A percentile compares a stretch with the other conserved stretches of the same genome.
Conservation (phyloP, 768 basidiomycete species). For the Tylopilus plumbeoviolaceoides region DNA sequence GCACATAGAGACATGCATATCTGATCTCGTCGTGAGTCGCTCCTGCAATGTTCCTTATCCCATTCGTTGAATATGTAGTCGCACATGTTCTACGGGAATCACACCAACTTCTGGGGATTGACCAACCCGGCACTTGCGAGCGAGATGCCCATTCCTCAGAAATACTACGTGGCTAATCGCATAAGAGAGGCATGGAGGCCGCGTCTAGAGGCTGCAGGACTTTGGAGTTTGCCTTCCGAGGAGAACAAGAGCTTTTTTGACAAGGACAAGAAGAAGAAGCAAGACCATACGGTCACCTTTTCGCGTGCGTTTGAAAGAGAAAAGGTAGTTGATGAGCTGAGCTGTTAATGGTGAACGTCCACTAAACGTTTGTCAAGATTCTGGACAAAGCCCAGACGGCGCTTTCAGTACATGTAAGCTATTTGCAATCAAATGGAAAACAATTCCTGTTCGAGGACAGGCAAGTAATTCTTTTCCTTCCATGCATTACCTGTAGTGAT, state of each 20-base stretch:
- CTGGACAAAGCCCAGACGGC: conserved; percentile 52
- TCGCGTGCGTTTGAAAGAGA: conserved; percentile 60
- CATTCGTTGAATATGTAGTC: conserved; percentile 39
- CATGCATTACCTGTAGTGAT: background rate
- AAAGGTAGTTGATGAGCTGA: conserved; percentile 36
- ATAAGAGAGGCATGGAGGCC: conserved; percentile 53
- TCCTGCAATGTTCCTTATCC: background rate
- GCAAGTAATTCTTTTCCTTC: conserved; percentile 33
- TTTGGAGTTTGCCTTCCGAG: conserved; percentile 50
- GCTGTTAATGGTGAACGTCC: background rate
- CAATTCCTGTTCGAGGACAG: conserved; percentile 49
- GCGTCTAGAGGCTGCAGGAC: conserved; percentile 57
- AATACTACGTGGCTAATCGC: conserved; percentile 67
- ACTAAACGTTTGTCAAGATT: conserved; percentile 39
- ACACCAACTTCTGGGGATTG: conserved; percentile 58
- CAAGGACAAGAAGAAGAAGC: conserved; percentile 18
- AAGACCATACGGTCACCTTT: conserved; percentile 37
- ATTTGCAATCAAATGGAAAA: conserved; percentile 41
- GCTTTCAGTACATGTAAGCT: conserved; percentile 55
- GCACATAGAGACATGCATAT: conserved; percentile 62
- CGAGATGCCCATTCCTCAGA: conserved; percentile 61
- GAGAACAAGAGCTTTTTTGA: conserved; percentile 20
- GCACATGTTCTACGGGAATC: conserved; percentile 57
- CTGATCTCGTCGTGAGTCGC: conserved; percentile 63
- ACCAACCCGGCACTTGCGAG: conserved; percentile 53